Percentiles rank a stretch among this genome's conserved stretches.
Evolutionary conservation across 192 early-diverging fungal genomes (phyloP).

Genomic region (Dissophora ornata): DNA sequence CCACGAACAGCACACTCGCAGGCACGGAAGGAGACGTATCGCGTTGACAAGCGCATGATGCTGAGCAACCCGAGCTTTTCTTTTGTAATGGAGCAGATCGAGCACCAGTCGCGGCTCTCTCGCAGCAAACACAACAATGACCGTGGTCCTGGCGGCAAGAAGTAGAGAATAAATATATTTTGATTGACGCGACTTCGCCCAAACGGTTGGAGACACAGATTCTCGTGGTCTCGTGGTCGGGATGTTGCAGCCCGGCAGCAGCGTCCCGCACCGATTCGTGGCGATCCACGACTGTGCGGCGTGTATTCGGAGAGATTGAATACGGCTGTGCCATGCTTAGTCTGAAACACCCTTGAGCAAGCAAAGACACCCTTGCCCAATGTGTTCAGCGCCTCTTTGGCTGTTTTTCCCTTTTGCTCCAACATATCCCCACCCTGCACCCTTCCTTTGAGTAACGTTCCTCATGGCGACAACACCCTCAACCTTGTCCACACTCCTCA

Average conservation of each 20-base stretch:
- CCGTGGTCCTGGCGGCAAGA: background rate
- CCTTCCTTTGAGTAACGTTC: background rate
- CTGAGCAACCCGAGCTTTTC: constrained; percentile 47
- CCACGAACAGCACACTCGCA: background rate
- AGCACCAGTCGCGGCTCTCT: constrained; percentile 41
- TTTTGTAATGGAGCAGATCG: constrained; percentile 49
- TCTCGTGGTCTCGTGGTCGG: too few species aligned
- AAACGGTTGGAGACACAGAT: too few species aligned
- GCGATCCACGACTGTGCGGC: too few species aligned
- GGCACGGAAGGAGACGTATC: constrained; percentile 24
- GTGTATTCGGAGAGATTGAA: too few species aligned
- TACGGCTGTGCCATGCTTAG: too few species aligned
- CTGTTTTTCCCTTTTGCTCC: background rate
- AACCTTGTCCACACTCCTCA: background rate
- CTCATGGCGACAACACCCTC: background rate
- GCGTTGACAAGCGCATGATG: constrained; percentile 45
- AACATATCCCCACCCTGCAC: background rate
- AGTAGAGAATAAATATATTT: background rate
- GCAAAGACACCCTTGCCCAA: too few species aligned
- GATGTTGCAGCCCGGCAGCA: too few species aligned
- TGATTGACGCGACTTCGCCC: too few species aligned
- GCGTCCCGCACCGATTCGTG: too few species aligned
- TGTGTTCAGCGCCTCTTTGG: too few species aligned
- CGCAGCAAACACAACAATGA: constrained; percentile 1
- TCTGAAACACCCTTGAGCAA: too few species aligned